Evolutionary conservation across 257 asterid species (phyloP).

Genomic region (Jaltomata sinuosa): DNA sequence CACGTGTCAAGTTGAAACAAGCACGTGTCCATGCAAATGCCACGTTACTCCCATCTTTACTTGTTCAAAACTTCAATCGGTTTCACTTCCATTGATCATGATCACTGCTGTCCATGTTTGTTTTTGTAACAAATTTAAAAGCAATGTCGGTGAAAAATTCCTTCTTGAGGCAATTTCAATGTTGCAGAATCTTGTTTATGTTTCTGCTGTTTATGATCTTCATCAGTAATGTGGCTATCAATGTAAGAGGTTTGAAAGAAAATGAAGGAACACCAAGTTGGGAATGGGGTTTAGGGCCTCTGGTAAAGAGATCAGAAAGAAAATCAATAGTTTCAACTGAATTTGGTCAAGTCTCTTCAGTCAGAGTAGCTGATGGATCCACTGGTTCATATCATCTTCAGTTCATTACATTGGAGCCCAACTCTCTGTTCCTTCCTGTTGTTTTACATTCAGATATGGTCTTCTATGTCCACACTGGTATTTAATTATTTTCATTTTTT

Average conservation of each 20-base stretch:
- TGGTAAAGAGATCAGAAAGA: conserved; percentile 40
- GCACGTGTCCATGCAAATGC: conserved; percentile 55
- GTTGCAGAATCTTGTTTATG: not conserved
- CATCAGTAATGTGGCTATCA: not conserved
- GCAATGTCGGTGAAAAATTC: not conserved
- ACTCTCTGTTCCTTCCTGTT: conserved; percentile 68
- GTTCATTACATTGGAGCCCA: conserved; percentile 80
- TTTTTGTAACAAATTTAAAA: not conserved
- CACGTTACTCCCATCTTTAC: conserved; percentile 31
- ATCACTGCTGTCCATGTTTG: not conserved
- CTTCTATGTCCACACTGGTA: conserved; percentile 87
- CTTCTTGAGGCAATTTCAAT: not conserved
- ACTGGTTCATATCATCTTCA: conserved; percentile 49
- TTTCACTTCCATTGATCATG: not conserved
- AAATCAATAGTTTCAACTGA: conserved; percentile 31
- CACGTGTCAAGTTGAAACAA: not conserved
- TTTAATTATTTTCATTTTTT: not conserved
- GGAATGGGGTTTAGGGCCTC: conserved; percentile 8
- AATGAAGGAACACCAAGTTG: not conserved
- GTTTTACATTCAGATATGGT: conserved; percentile 66
- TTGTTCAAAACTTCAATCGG: not conserved
- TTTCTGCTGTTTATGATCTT: not conserved
- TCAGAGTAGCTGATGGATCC: conserved; percentile 16
- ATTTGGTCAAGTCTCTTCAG: conserved; percentile 59
- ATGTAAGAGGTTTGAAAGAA: not conserved